Conservation (phyloP, 805 yeast genomes). For the Yarrowia keelungensis region DNA sequence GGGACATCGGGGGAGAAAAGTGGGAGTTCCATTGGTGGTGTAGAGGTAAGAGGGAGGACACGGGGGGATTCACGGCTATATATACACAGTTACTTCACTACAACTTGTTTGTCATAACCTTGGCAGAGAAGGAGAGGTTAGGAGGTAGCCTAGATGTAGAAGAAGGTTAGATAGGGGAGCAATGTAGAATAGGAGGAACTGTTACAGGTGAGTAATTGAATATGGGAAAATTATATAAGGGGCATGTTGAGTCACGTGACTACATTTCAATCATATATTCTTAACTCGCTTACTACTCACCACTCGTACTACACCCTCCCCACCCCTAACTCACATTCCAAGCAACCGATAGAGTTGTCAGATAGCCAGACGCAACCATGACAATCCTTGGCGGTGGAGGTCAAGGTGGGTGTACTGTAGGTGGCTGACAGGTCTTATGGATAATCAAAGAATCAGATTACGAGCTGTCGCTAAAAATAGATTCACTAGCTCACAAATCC, state of each 20-base stretch:
- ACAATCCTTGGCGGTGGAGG: neutral
- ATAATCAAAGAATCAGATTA: too few species aligned
- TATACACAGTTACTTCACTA: neutral
- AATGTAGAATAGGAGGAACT: neutral
- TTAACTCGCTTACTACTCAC: too few species aligned
- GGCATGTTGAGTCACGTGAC: neutral
- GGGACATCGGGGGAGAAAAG: neutral
- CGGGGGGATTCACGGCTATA: neutral
- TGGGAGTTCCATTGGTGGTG: neutral
- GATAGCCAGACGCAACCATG: constrained; percentile 13
- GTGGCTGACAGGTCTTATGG: too few species aligned
- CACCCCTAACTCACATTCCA: constrained; percentile 3
- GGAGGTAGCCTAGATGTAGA: too few species aligned
- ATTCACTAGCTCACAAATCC: too few species aligned
- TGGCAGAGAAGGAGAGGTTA: neutral
- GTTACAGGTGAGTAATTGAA: too few species aligned
- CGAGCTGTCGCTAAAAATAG: too few species aligned
- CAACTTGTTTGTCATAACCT: neutral
- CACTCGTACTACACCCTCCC: too few species aligned
- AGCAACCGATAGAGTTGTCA: constrained; percentile 13
- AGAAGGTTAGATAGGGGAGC: too few species aligned
- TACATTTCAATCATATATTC: too few species aligned
- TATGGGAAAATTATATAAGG: too few species aligned
- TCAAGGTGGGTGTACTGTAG: too few species aligned
- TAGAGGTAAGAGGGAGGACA: neutral